Evolutionary conservation across 805 yeast genomes (phyloP).

Genomic region (Saccharomycopsis synnaedendra): DNA sequence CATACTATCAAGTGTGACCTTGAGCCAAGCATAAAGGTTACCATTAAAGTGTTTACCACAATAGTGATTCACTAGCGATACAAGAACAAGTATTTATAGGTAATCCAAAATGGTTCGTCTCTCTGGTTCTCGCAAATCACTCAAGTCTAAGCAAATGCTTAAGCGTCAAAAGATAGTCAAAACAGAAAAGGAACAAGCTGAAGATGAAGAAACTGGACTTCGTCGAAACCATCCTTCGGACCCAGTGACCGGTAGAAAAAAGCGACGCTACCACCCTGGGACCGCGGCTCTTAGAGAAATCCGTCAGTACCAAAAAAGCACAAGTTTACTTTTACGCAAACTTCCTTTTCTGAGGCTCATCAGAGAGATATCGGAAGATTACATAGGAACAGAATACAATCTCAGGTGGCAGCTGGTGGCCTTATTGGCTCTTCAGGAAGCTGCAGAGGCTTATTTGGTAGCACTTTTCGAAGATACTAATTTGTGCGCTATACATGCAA

Average conservation of each 20-base stretch:
- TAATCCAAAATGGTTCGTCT: no score
- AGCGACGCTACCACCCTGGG: slow-evolving; percentile 48
- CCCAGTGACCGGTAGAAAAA: slow-evolving; percentile 16
- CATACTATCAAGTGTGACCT: no score
- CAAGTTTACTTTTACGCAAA: slow-evolving; percentile 57
- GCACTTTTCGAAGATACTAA: slow-evolving; percentile 71
- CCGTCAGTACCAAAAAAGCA: slow-evolving; percentile 51
- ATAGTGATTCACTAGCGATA: no score
- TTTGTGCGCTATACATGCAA: slow-evolving; percentile 67
- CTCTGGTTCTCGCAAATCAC: no score
- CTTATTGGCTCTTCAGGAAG: slow-evolving; percentile 68
- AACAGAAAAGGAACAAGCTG: neutral
- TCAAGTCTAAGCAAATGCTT: no score
- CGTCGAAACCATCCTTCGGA: slow-evolving; percentile 12
- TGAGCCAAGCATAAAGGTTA: no score
- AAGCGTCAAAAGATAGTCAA: neutral
- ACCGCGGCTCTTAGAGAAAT: slow-evolving; percentile 59
- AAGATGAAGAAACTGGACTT: neutral
- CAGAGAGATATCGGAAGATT: slow-evolving; percentile 52
- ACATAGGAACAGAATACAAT: slow-evolving; percentile 40
- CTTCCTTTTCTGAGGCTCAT: slow-evolving; percentile 72
- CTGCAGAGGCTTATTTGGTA: slow-evolving; percentile 66
- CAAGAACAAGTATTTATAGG: no score
- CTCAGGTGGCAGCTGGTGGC: slow-evolving; percentile 76
- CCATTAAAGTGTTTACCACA: no score